These are phyloP conservation scores for Brachypodium distachyon DNA, from an alignment of 202 grass and related monocot genomes.

Conservation along the genomic window DNA sequence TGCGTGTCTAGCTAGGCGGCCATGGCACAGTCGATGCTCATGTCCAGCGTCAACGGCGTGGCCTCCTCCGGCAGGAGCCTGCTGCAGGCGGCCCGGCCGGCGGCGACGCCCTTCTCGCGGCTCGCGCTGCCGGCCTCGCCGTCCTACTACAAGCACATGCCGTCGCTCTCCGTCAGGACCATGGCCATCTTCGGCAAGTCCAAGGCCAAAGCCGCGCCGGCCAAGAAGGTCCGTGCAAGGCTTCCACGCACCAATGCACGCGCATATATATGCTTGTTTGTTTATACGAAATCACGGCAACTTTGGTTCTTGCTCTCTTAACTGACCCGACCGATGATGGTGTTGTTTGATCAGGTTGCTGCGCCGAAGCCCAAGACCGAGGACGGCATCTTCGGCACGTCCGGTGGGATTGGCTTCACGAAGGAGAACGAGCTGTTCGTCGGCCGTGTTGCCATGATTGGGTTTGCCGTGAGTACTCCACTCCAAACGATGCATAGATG, in stretches of 20 bases:
- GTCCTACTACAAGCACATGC: neutral
- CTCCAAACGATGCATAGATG: neutral
- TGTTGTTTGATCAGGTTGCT: neutral
- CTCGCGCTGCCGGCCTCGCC: conserved; percentile 10
- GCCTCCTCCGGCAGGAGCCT: conserved; percentile 28
- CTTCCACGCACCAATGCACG: neutral
- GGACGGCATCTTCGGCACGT: conserved; percentile 92
- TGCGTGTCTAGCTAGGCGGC: neutral
- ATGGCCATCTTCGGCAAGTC: conserved; percentile 60
- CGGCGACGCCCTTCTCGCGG: conserved; percentile 24
- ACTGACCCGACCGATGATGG: neutral
- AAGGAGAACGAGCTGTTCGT: conserved; percentile 99
- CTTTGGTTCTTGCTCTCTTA: neutral
- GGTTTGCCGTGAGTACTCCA: conserved; percentile 74
- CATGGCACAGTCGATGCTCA: conserved; percentile 82
- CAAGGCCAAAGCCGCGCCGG: conserved; percentile 50
- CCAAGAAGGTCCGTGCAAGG: conserved; percentile 40
- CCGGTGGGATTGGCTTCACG: conserved; percentile 96
- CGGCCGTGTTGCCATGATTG: conserved; percentile 93
- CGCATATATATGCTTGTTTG: no score
- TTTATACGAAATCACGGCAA: no score
- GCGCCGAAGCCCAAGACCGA: conserved; percentile 57
- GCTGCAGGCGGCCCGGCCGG: conserved; percentile 25
- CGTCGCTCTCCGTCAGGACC: conserved; percentile 33
- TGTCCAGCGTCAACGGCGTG: conserved; percentile 44